Evolutionary conservation across 2,329 filamentous ascomycete species (phyloP).

Genomic region (Aspergillus melleus): DNA sequence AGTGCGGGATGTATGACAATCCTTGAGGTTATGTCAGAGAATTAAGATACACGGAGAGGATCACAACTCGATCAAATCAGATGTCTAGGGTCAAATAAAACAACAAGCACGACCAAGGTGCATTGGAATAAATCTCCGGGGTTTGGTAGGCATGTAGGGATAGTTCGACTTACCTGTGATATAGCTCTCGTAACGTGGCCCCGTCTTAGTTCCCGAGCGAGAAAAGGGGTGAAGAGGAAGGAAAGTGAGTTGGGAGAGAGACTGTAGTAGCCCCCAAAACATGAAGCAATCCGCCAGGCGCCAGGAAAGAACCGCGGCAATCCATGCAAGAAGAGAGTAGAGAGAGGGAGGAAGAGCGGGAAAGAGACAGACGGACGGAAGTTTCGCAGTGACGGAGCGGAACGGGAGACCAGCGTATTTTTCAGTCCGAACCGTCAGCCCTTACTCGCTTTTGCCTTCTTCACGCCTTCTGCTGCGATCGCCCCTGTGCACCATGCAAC

Average conservation of each 20-base stretch:
- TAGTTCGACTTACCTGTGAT: neutral
- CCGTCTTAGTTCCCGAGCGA: neutral
- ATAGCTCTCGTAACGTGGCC: neutral
- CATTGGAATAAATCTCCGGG: neutral
- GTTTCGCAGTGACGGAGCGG: neutral
- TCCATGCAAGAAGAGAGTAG: neutral
- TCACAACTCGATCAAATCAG: neutral
- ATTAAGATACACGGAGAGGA: neutral
- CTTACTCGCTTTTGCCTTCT: neutral
- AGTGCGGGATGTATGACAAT: slow-evolving; percentile 10
- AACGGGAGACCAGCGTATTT: slow-evolving; percentile 10
- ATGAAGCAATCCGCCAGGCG: neutral
- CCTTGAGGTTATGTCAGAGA: slow-evolving; percentile 15
- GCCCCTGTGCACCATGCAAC: neutral
- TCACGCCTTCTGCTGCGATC: neutral
- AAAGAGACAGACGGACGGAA: neutral
- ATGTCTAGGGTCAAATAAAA: neutral
- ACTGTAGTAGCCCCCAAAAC: neutral
- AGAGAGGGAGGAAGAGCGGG: neutral
- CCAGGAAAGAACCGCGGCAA: neutral
- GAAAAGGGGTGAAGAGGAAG: neutral
- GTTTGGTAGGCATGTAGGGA: neutral
- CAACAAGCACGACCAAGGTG: neutral
- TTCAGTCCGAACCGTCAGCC: slow-evolving; percentile 6
- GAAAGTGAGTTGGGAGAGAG: neutral